Conservation (phyloP, 1,284 basidiomycete genomes). For the Cutaneotrichosporon cavernicola region DNA sequence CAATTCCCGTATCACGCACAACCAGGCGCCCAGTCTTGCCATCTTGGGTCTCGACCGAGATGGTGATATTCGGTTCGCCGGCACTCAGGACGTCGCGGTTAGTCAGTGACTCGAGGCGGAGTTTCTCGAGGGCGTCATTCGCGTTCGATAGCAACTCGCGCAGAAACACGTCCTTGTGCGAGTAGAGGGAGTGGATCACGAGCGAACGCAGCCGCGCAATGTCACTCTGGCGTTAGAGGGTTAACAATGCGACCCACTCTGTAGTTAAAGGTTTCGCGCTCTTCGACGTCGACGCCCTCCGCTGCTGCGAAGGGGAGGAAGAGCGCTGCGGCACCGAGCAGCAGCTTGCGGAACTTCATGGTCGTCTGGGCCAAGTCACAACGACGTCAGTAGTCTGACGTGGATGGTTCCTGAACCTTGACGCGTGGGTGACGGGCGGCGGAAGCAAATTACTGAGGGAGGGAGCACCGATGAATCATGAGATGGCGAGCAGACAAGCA, state of each 20-base stretch:
- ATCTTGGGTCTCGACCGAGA: slow-evolving; percentile 68
- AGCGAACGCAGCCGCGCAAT: slow-evolving; percentile 85
- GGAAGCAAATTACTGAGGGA: background rate
- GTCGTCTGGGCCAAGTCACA: background rate
- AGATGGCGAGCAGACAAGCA: background rate
- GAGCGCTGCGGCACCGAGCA: slow-evolving; percentile 43
- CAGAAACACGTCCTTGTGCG: slow-evolving; percentile 79
- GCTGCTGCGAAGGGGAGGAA: slow-evolving; percentile 59
- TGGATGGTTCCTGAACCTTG: slow-evolving; percentile 1
- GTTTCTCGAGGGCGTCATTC: slow-evolving; percentile 91
- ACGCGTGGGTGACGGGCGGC: background rate
- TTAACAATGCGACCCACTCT: slow-evolving; percentile 60
- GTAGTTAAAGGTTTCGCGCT: slow-evolving; percentile 60
- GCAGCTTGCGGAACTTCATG: slow-evolving; percentile 32
- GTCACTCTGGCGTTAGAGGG: slow-evolving; percentile 66
- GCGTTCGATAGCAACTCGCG: slow-evolving; percentile 91
- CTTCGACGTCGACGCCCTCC: slow-evolving; percentile 62
- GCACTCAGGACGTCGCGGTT: slow-evolving; percentile 67
- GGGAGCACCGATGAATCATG: background rate
- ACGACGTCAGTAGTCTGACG: slow-evolving; percentile 5
- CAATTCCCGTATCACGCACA: slow-evolving; percentile 87
- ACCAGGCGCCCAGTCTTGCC: slow-evolving; percentile 72
- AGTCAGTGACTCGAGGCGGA: slow-evolving; percentile 77
- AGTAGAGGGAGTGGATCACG: slow-evolving; percentile 68
- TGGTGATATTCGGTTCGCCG: slow-evolving; percentile 76